phyloP scores from a whole-genome alignment of 257 asterid species.

The Verbena officinalis region DNA sequence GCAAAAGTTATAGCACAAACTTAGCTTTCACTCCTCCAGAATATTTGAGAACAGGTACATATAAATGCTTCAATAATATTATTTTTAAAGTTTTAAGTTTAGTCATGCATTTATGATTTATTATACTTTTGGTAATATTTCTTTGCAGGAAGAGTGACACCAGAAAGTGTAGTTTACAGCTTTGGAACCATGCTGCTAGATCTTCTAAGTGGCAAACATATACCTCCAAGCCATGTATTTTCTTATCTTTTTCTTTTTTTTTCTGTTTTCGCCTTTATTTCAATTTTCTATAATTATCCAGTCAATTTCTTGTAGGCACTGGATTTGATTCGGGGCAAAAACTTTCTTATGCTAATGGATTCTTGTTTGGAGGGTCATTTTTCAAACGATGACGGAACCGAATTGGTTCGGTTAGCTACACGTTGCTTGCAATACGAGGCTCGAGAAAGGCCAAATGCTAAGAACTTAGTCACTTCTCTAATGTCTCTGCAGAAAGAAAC shows the following conservation, averaged over 20 bases:
- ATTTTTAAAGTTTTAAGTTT: too few relatives aligned
- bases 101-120: not conserved
- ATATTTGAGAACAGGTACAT: constrained; percentile 63
- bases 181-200: constrained; percentile 69
- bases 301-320: constrained; percentile 49
- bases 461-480: constrained; percentile 66
- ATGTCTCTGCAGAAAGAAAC: constrained; percentile 81
- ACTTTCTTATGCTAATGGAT: constrained; percentile 64
- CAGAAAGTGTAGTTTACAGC: constrained; percentile 69
- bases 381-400: constrained; percentile 81
- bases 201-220: constrained; percentile 75
- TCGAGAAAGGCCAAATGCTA: constrained; percentile 87
- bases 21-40: constrained; percentile 74
- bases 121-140: constrained; percentile 9
- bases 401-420: constrained; percentile 83
- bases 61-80: not conserved
- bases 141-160: constrained; percentile 61
- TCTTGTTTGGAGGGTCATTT: constrained; percentile 93
- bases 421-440: constrained; percentile 96
- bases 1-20: constrained; percentile 72
- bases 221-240: constrained; percentile 70
- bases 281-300: not conserved
- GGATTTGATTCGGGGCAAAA: constrained; percentile 64
- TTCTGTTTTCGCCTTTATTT: not conserved
- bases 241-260: not conserved